Conservation (phyloP, 2,329 filamentous ascomycete genomes). For the Aureobasidium sp. region DNA sequence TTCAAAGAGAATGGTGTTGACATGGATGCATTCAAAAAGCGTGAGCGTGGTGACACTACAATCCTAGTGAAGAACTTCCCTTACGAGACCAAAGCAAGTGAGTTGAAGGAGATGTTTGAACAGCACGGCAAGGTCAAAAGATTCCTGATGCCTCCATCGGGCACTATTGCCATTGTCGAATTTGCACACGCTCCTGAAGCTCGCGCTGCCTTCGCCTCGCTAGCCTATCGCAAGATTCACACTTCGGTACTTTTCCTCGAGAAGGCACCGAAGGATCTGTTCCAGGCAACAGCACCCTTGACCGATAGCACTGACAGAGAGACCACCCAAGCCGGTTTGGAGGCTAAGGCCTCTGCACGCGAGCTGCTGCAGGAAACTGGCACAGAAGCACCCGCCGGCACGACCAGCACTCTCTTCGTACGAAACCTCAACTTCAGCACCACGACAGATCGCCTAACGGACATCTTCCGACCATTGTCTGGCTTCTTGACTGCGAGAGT, state of each 20-base stretch:
- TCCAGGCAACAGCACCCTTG: constrained; percentile 36
- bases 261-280: constrained; percentile 81
- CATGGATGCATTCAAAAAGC: constrained; percentile 81
- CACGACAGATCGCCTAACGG: constrained; percentile 65
- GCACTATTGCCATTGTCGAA: constrained; percentile 89
- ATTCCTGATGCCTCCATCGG: constrained; percentile 85
- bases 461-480: constrained; percentile 72
- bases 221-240: constrained; percentile 86
- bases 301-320: constrained; percentile 25
- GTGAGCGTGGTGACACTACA: constrained; percentile 74
- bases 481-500: constrained; percentile 86
- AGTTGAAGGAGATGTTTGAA: constrained; percentile 74
- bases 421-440: constrained; percentile 92
- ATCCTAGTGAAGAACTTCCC: constrained; percentile 95
- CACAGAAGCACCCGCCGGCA: constrained; percentile 50
- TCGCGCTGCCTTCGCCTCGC: constrained; percentile 71
- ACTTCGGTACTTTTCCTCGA: constrained; percentile 89
- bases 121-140: constrained; percentile 74
- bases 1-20: constrained; percentile 84
- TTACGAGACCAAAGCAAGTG: constrained; percentile 70
- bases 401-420: constrained; percentile 68
- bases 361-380: constrained; percentile 54
- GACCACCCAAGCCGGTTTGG: constrained; percentile 26
- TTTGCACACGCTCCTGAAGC: constrained; percentile 74
- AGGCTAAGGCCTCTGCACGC: constrained; percentile 57